These are phyloP conservation scores for Inga oerstediana DNA, from an alignment of 306 rosid genomes.

Conservation along the genomic window DNA sequence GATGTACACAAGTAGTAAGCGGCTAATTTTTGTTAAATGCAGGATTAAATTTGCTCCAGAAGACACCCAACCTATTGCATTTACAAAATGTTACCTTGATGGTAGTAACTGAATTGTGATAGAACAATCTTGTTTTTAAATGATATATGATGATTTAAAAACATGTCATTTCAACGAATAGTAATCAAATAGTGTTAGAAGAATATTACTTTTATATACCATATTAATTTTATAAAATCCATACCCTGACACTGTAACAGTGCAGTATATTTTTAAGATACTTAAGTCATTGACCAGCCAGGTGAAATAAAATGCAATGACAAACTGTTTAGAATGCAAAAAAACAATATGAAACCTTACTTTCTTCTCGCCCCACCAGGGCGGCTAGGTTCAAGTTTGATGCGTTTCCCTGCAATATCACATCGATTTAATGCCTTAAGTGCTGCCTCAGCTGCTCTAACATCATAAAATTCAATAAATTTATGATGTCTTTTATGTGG, in stretches of 20 bases:
- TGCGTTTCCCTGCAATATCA: conserved; percentile 86
- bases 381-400: conserved; percentile 91
- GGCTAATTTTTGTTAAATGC: background rate
- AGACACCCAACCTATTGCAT: background rate
- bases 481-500: conserved; percentile 88
- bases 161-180: background rate
- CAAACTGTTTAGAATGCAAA: background rate
- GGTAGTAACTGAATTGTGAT: background rate
- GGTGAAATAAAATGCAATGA: background rate
- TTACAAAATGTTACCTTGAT: background rate
- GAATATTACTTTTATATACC: background rate
- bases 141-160: background rate
- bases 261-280: background rate
- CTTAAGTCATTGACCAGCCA: background rate
- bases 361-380: conserved; percentile 89
- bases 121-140: background rate
- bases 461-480: conserved; percentile 80
- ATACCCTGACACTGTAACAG: background rate
- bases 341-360: conserved; percentile 36
- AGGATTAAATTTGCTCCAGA: background rate
- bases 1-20: background rate
- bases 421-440: conserved; percentile 75
- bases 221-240: background rate
- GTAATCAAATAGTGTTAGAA: background rate
- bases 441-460: conserved; percentile 81